Base-by-base conservation (phyloP, 2,329 filamentous ascomycete genomes). In the Fusarium nanum region DNA sequence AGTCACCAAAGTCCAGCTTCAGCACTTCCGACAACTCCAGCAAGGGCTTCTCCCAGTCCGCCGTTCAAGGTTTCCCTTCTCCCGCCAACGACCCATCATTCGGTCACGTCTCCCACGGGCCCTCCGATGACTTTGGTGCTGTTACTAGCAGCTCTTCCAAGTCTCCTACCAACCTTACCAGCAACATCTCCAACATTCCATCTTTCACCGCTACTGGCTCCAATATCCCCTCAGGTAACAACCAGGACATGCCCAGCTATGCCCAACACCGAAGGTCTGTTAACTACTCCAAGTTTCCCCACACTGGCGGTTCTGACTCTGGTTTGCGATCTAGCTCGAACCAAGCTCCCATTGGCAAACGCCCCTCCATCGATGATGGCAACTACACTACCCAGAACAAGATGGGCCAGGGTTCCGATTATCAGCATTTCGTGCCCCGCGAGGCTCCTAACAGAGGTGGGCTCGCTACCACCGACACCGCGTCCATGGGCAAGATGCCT, bases 331-430 rank as follows among this genome's bases (percentile, higher is more conserved):
- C 18, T 14, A 7, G 14, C 22, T 3, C 7, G 5, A 52, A 41
- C 25, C 54, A 66, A 2, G 25, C 34, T 6, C 30, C 37, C 0
- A 1, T 18, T 18, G 44, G 61, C 13, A 61, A 61, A 37, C 50
- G 32, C 3, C 42, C 61, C 7, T 66, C 63, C 3, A 25, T 60
- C 1, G 47, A 67, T 3, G 62, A 66, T 9, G 60, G 48, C 11
- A 44, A 66, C 44, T 66, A 66, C 18, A 55, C 56, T 9, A 49
- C 66, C 9, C 63, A 66, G n/a, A 37, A 66, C n/a, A 54, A 11
- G 25, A 49, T 10, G 23, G 62, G 28, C 0, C n/a, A 44, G 18
- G 14, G 27, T 13, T 49, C 55, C 0, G 48, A 55, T 3, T 61
- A 67, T 2, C 45, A 49, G 6, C 28, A 37, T 1, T 66, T 27